Evolutionary conservation across 768 basidiomycete genomes (phyloP), one percentile per base, ranked within the genome.

Genomic region (Podaxis sp.): DNA sequence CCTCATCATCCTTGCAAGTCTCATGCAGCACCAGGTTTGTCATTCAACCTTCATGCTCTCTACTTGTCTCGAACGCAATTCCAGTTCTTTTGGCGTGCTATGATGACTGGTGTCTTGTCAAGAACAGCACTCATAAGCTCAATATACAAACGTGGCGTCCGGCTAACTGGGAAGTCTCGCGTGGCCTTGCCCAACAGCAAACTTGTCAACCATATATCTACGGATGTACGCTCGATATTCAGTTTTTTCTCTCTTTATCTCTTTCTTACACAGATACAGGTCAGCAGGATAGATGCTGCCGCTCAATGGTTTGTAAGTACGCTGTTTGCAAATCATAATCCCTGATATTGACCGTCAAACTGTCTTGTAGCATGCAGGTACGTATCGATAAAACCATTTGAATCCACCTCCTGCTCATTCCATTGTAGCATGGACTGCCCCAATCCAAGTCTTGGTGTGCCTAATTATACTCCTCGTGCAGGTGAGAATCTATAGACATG

Each of bases 251-350:
- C 30, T 30, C 13, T 20, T 17, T 33, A n/a, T n/a, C 36, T 37
- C 37, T 46, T 33, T 56, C 54, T 24, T 8, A 57, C 7, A 38
- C 55, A 66, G 26, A 56, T 37, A n/a, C 20, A 84, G 82, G 77
- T 85, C 44, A 84, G 83, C 69, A 77, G 85, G 48, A 76, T 87
- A 50, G 85, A 87, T 66, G 77, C 80, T 8, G 83, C 84, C 67
- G 84, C 87, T 1, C 88, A 89, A 73, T 91, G 87, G 87, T 88
- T 89, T 78, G 84, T 85, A 68, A 82, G 84, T 82, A 61, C 37
- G 38, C 56, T 63, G 15, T 63, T 46, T 59, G 28, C 64, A 40
- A 5, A 48, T 33, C 6, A 24, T 24, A 50, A 24, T 50, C 49
- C 22, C 8, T 22, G 12, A 5, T 13, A 24, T 24, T 50, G 49